Evolutionary conservation across 192 early-diverging fungal genomes (phyloP).

Genomic region (Hyaloraphidium curvatum): DNA sequence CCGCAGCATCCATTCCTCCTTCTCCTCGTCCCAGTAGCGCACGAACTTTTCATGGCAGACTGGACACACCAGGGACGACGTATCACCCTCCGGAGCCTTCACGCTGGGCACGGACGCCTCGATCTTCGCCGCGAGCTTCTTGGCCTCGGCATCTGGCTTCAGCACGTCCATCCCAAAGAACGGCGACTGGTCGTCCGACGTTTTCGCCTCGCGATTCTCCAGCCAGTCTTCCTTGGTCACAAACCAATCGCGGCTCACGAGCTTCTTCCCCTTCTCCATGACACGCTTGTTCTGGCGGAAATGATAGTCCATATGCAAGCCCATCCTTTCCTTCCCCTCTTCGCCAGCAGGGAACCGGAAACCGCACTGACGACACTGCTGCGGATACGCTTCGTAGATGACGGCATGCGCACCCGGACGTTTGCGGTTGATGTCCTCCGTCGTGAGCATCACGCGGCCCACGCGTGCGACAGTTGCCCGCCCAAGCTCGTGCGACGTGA

Average conservation of each 20-base stretch:
- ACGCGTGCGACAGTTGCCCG: too few species aligned
- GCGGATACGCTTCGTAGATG: conserved; percentile 52
- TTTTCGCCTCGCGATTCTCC: conserved; percentile 1
- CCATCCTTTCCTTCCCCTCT: conserved; percentile 51
- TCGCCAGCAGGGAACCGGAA: conserved; percentile 48
- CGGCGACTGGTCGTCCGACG: conserved; percentile 7
- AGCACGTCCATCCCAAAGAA: conserved; percentile 16
- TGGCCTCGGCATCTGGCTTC: conserved; percentile 6
- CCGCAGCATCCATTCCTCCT: conserved; percentile 53
- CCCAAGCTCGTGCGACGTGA: too few species aligned
- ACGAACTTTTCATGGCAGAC: conserved; percentile 61
- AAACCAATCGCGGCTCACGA: conserved; percentile 78
- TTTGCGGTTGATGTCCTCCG: conserved; percentile 23
- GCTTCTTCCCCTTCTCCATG: conserved; percentile 63
- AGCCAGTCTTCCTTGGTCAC: conserved; percentile 28
- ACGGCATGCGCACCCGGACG: conserved; percentile 35
- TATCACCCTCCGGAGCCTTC: conserved; percentile 11
- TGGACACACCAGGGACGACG: conserved; percentile 24
- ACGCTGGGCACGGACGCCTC: conserved; percentile 11
- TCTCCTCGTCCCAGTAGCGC: conserved; percentile 49
- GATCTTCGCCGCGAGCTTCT: not conserved
- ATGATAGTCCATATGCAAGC: conserved; percentile 84
- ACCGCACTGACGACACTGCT: conserved; percentile 87
- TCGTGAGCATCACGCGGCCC: conserved; percentile 12
- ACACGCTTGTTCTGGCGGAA: conserved; percentile 81